A percentile compares a stretch with the other conserved stretches of the same genome.
Conservation (phyloP, 2,329 filamentous ascomycete species). For the Epicoccum nigrum region DNA sequence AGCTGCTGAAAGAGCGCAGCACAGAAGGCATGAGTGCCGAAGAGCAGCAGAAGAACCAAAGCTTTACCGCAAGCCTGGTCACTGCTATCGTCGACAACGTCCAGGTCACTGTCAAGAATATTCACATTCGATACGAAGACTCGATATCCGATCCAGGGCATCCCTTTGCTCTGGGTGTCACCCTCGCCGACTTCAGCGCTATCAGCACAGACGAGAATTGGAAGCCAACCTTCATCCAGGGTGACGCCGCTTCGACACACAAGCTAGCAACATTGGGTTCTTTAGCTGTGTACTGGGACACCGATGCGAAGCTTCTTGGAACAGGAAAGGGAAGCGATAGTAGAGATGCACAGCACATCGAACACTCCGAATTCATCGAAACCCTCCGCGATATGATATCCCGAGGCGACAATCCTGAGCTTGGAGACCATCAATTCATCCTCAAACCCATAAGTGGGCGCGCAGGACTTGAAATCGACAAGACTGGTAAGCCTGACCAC, state of each 20-base stretch:
- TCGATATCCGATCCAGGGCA: slow-evolving; percentile 93
- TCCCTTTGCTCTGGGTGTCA: slow-evolving; percentile 90
- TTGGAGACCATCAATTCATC: slow-evolving; percentile 83
- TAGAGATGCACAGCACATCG: slow-evolving; percentile 63
- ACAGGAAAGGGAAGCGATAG: slow-evolving; percentile 75
- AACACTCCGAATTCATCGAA: slow-evolving; percentile 77
- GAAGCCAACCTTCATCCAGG: slow-evolving; percentile 95
- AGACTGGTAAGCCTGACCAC: slow-evolving; percentile 77
- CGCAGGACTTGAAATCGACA: slow-evolving; percentile 93
- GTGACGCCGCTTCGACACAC: slow-evolving; percentile 80
- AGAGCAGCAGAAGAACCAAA: slow-evolving; percentile 97
- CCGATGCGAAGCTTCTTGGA: slow-evolving; percentile 82
- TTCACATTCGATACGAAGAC: slow-evolving; percentile 97
- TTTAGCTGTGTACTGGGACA: slow-evolving; percentile 97
- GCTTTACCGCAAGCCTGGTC: slow-evolving; percentile 91
- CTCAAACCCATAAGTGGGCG: slow-evolving; percentile 94
- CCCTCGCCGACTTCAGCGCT: slow-evolving; percentile 94
- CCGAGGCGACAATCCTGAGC: slow-evolving; percentile 64
- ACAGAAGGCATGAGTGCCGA: slow-evolving; percentile 93
- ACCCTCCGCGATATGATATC: slow-evolving; percentile 82
- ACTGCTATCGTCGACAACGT: slow-evolving; percentile 99
- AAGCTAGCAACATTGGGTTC: slow-evolving; percentile 92
- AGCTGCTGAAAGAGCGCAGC: slow-evolving; percentile 89
- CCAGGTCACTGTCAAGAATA: slow-evolving; percentile 97
- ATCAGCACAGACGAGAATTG: slow-evolving; percentile 94